A percentile compares a stretch with the other conserved stretches of the same genome.
Evolutionary conservation across 495 filamentous ascomycete genomes (phyloP).

Genomic region (Eremomyces bilateralis): DNA sequence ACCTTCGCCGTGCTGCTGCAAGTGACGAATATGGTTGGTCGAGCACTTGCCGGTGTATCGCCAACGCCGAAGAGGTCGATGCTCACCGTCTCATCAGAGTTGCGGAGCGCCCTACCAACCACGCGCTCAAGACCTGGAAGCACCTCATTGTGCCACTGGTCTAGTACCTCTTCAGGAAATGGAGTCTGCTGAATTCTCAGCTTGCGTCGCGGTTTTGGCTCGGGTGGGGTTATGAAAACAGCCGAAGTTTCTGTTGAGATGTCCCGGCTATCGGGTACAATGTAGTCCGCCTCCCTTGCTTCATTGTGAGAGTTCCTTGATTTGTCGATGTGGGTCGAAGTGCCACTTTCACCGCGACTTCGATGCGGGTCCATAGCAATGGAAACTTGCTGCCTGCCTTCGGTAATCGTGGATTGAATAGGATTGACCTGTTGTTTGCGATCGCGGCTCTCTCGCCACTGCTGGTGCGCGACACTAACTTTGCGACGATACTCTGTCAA

Average conservation of each 20-base stretch:
- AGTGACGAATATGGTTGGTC: constrained; percentile 25
- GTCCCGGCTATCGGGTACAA: too few relatives aligned
- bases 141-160: constrained; percentile 18
- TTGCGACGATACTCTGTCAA: constrained; percentile 16
- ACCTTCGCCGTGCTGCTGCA: constrained; percentile 21
- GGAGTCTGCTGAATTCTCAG: constrained; percentile 19
- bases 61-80: constrained; percentile 25
- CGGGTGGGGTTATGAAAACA: not conserved
- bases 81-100: constrained; percentile 19
- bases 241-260: too few relatives aligned
- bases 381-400: too few relatives aligned
- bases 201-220: constrained; percentile 5
- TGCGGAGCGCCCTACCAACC: constrained; percentile 17
- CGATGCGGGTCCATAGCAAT: too few relatives aligned
- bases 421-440: too few relatives aligned
- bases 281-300: too few relatives aligned
- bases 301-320: too few relatives aligned
- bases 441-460: constrained; percentile 13
- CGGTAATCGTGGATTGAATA: too few relatives aligned
- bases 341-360: too few relatives aligned
- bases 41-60: constrained; percentile 17
- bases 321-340: too few relatives aligned
- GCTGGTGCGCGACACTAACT: constrained; percentile 15
- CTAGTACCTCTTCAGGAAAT: constrained; percentile 13
- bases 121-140: constrained; percentile 20